Conservation (phyloP, 768 basidiomycete genomes). For the Rhodocollybia butyracea region DNA sequence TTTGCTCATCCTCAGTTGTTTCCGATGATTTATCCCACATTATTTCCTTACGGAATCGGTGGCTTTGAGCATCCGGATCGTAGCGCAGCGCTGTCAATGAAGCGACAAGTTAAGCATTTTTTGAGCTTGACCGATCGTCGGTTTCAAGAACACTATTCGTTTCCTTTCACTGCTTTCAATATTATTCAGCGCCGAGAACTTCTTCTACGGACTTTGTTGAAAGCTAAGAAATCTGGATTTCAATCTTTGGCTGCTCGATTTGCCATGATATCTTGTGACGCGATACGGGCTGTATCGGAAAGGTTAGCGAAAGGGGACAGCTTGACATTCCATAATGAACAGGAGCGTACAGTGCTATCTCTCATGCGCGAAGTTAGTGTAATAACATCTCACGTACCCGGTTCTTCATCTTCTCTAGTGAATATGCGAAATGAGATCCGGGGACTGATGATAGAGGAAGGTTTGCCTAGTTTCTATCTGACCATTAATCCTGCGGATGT, state of each 20-base stretch:
- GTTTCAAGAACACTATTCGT: constrained; percentile 38
- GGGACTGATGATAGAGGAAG: constrained; percentile 27
- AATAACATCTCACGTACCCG: constrained; percentile 21
- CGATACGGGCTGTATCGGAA: constrained; percentile 20
- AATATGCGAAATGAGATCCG: constrained; percentile 35
- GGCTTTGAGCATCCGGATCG: constrained; percentile 36
- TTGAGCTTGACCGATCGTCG: no score
- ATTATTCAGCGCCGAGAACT: constrained; percentile 31
- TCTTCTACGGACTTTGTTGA: no score
- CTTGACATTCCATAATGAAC: constrained; percentile 13
- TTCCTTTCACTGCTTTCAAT: constrained; percentile 39
- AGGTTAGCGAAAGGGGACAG: constrained; percentile 17
- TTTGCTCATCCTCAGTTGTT: constrained; percentile 34
- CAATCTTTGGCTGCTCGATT: constrained; percentile 21
- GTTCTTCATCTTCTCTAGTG: constrained; percentile 24
- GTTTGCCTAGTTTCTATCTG: constrained; percentile 39
- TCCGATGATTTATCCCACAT: constrained; percentile 36
- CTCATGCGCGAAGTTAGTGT: constrained; percentile 20
- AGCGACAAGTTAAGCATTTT: constrained; percentile 32
- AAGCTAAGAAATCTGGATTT: constrained; percentile 23
- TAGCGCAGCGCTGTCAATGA: constrained; percentile 19
- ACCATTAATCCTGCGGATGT: constrained; percentile 44
- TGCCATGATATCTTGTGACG: constrained; percentile 17
- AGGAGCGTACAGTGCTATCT: constrained; percentile 25
- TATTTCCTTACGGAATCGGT: constrained; percentile 41